These are phyloP conservation scores for Geotrichum carabidarum DNA, from an alignment of 1,139 yeast genomes.

Conservation along the genomic window DNA sequence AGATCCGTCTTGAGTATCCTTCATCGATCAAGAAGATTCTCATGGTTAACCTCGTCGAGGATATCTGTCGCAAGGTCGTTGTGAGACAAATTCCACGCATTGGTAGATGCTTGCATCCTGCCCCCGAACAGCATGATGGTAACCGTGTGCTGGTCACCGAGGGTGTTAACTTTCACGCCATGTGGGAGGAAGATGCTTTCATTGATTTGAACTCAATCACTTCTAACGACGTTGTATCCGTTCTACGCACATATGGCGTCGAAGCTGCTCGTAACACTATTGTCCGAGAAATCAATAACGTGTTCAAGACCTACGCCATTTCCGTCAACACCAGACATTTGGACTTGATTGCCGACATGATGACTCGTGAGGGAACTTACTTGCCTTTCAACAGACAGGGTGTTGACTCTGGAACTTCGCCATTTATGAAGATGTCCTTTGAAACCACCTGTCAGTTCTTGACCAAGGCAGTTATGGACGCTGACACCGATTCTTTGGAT, in stretches of 20 bases:
- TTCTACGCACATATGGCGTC: constrained; percentile 88
- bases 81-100: constrained; percentile 89
- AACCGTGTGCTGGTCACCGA: constrained; percentile 83
- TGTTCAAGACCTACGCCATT: constrained; percentile 94
- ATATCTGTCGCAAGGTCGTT: constrained; percentile 81
- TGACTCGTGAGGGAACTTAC: constrained; percentile 98
- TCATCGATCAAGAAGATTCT: constrained; percentile 87
- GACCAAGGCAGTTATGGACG: constrained; percentile 91
- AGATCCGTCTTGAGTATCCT: constrained; percentile 75
- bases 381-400: constrained; percentile 98
- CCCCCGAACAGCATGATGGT: constrained; percentile 48
- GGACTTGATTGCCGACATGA: constrained; percentile 96
- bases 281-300: constrained; percentile 92
- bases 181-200: constrained; percentile 97
- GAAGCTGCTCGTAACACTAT: constrained; percentile 98
- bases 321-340: constrained; percentile 89
- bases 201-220: constrained; percentile 81
- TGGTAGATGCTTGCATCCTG: constrained; percentile 90
- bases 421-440: constrained; percentile 98
- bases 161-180: constrained; percentile 94
- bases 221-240: constrained; percentile 90
- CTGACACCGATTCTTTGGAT: constrained; percentile 81
- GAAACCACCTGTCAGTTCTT: constrained; percentile 97
- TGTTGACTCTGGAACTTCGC: constrained; percentile 89
- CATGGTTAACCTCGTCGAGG: constrained; percentile 96